These are phyloP conservation scores for Hypoxylon trugodes DNA, from an alignment of 495 filamentous ascomycete species.

Conservation along the genomic window DNA sequence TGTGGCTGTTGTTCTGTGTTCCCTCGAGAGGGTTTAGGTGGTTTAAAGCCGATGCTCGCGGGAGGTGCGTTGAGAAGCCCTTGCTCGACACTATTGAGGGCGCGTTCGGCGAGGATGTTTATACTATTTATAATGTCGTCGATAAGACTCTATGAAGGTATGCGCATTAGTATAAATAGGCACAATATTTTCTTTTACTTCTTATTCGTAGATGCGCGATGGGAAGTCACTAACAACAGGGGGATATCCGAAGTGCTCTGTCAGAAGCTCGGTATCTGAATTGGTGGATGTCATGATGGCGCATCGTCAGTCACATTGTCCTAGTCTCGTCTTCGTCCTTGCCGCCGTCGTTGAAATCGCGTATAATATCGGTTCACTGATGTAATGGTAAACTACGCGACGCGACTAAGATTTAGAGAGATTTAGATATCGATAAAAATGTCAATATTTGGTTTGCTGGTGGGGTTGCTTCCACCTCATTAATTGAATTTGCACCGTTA, in stretches of 20 bases:
- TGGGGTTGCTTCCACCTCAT: slow-evolving; percentile 21
- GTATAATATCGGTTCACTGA: slow-evolving; percentile 8
- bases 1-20: slow-evolving; percentile 58
- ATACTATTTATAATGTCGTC: slow-evolving; percentile 98
- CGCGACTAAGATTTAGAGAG: too few species aligned
- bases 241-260: slow-evolving; percentile 95
- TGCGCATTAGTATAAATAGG: slow-evolving; percentile 37
- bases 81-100: slow-evolving; percentile 82
- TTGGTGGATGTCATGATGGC: slow-evolving; percentile 56
- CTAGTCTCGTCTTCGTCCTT: slow-evolving; percentile 13
- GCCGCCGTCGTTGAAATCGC: slow-evolving; percentile 1
- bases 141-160: slow-evolving; percentile 73
- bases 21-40: slow-evolving; percentile 41
- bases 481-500: slow-evolving; percentile 15
- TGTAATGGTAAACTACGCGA: slow-evolving; percentile 26
- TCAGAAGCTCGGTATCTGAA: slow-evolving; percentile 78
- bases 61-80: slow-evolving; percentile 78
- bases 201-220: not conserved
- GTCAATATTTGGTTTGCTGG: slow-evolving; percentile 45
- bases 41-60: slow-evolving; percentile 76
- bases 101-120: slow-evolving; percentile 87
- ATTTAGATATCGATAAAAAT: slow-evolving; percentile 24
- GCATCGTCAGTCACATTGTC: slow-evolving; percentile 30
- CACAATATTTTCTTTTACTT: too few species aligned
- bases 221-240: slow-evolving; percentile 72